A percentile compares a stretch with the other conserved stretches of the same genome.
phyloP scores from a whole-genome alignment of 768 basidiomycete genomes.

The Boletus subparvulus region DNA sequence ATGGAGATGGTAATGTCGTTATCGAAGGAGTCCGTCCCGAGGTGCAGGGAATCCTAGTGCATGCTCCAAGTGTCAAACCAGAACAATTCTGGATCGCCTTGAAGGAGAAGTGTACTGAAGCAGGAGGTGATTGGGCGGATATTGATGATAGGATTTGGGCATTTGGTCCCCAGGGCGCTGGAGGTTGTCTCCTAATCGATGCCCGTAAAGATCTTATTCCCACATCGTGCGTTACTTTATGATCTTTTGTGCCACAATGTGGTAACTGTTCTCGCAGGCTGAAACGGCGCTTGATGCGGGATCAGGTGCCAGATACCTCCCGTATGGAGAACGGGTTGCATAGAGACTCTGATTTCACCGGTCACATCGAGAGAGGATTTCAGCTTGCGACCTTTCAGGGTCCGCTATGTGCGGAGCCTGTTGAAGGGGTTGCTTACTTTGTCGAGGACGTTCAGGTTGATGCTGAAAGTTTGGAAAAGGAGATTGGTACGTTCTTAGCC shows the following conservation, averaged over 20 bases:
- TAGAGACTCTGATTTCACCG: slow-evolving; percentile 62
- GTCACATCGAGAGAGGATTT: slow-evolving; percentile 88
- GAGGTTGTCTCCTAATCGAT: slow-evolving; percentile 86
- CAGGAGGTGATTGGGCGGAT: slow-evolving; percentile 77
- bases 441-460: slow-evolving; percentile 75
- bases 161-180: slow-evolving; percentile 86
- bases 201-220: slow-evolving; percentile 45
- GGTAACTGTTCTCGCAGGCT: slow-evolving; percentile 40
- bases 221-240: slow-evolving; percentile 52
- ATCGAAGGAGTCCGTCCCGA: slow-evolving; percentile 40
- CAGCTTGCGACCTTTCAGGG: slow-evolving; percentile 94
- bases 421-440: slow-evolving; percentile 90
- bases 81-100: slow-evolving; percentile 83
- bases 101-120: slow-evolving; percentile 58
- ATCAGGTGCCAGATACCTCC: slow-evolving; percentile 33
- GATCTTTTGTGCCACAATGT: slow-evolving; percentile 3
- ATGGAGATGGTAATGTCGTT: slow-evolving; percentile 11
- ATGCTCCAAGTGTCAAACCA: slow-evolving; percentile 61
- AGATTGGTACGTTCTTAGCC: slow-evolving; percentile 53
- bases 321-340: slow-evolving; percentile 36
- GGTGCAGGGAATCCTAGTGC: slow-evolving; percentile 58
- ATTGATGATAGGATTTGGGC: slow-evolving; percentile 78
- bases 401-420: slow-evolving; percentile 91
- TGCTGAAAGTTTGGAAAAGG: slow-evolving; percentile 54
- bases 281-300: slow-evolving; percentile 45